Conservation (phyloP, 306 rosid genomes). For the Ceratonia siliqua region DNA sequence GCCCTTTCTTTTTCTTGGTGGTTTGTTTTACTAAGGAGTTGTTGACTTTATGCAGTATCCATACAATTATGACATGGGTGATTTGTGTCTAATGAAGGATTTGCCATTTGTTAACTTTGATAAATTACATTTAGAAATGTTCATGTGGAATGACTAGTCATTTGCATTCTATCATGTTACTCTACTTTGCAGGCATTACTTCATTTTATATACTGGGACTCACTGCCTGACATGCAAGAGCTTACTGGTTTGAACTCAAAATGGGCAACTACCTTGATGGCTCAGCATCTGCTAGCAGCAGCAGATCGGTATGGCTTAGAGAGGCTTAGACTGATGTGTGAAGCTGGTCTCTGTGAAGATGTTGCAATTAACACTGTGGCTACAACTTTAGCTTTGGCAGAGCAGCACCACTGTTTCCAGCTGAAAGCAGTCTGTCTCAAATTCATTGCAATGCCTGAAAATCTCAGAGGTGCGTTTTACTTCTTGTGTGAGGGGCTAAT, state of each 20-base stretch:
- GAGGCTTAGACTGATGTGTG: constrained; percentile 71
- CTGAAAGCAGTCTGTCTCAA: constrained; percentile 84
- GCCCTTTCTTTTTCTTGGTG: background rate
- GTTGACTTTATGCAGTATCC: constrained; percentile 12
- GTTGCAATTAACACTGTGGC: constrained; percentile 83
- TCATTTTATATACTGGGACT: constrained; percentile 79
- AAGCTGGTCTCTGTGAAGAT: constrained; percentile 68
- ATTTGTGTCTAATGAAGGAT: constrained; percentile 15
- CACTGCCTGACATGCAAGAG: constrained; percentile 72
- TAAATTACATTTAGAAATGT: constrained; percentile 9
- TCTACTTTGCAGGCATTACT: constrained; percentile 68
- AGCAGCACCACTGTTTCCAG: constrained; percentile 90
- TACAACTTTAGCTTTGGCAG: constrained; percentile 85
- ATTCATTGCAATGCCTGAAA: constrained; percentile 77
- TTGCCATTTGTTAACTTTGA: background rate
- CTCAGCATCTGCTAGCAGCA: constrained; percentile 90
- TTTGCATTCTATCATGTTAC: background rate
- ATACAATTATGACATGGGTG: background rate
- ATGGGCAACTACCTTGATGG: constrained; percentile 74
- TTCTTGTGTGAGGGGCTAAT: constrained; percentile 7
- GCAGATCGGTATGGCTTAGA: constrained; percentile 83
- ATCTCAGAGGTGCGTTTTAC: constrained; percentile 61
- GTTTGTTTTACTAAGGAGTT: background rate
- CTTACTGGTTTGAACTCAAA: constrained; percentile 66
- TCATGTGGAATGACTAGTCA: background rate